Base-by-base conservation (phyloP, 2,329 filamentous ascomycete genomes). In the Fusarium sp. region DNA sequence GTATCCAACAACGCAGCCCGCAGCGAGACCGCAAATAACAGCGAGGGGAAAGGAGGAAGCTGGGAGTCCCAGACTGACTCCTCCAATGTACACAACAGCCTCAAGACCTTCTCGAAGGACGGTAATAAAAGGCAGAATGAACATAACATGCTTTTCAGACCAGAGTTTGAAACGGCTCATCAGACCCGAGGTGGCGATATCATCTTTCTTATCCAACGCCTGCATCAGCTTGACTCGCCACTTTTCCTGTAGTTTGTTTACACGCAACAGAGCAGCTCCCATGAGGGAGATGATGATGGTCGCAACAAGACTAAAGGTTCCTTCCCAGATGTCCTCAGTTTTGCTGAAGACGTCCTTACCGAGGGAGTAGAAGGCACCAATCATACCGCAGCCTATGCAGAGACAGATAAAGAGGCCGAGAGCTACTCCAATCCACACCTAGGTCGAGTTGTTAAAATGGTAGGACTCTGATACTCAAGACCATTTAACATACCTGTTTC, bases 301-400 rank as follows among this genome's bases (percentile, higher is more conserved):
- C 0, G 48, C 48, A 4, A 52, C 6, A 4, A 52, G 48, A 43
- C 48, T 52, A 3, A 52, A 52, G 2, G 24, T 52, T 21, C 48
- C 48, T 10, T 52, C 48, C 48, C 48, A 52, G 20, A 52, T 52
- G 4, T 52, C 48, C 15, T 52, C 48, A 11, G 48, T 52, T 3
- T 52, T 52, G 48, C 48, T 52, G 18, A 52, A 52, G n/a, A 52
- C 48, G 3, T 52, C 48, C 23, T 52, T 43, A 13, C 48, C 48
- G 20, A 52, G 48, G 8, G 48, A 43, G 24, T 52, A 52, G 35
- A 52, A 52, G 16, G 48, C 48, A 13, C 48, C 48, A n/a, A 52
- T 52, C n/a, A 52, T 29, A 2, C 48, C 48, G 3, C 35, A 33
- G 16, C 48, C 48, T 5, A 52, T 29, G 4, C 48, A 52, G 20